phyloP scores from a whole-genome alignment of 1,139 yeast genomes.

The Wickerhamomyces sp. region DNA sequence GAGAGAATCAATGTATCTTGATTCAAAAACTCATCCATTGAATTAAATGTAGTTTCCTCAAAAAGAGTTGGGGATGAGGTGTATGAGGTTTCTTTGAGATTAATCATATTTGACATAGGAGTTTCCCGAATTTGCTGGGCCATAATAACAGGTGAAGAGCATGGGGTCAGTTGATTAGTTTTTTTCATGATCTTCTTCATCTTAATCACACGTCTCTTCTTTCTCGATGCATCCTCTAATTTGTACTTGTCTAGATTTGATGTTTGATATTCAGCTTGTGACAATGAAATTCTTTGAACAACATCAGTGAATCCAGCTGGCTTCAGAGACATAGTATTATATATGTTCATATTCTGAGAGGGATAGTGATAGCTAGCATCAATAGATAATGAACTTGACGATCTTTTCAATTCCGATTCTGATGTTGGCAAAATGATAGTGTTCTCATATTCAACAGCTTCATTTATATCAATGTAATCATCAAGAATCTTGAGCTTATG shows the following conservation, averaged over 20 bases:
- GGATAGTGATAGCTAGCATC: conserved; percentile 1
- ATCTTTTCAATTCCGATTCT: background rate
- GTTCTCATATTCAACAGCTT: background rate
- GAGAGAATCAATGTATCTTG: background rate
- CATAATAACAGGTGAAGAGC: background rate
- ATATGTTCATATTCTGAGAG: conserved; percentile 5
- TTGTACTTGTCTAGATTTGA: background rate
- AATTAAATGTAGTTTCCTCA: background rate
- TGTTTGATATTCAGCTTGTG: conserved; percentile 5
- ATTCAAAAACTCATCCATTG: background rate
- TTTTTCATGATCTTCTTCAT: conserved; percentile 5
- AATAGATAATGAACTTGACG: background rate
- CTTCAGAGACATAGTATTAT: conserved; percentile 17
- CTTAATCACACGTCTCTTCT: conserved; percentile 19
- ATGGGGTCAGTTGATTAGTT: background rate
- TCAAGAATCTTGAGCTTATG: conserved; percentile 13
- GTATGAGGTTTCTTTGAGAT: background rate
- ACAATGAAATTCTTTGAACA: conserved; percentile 13
- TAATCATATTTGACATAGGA: background rate
- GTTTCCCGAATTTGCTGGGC: background rate
- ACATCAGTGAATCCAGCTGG: conserved; percentile 15
- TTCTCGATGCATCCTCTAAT: background rate
- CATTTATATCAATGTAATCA: conserved; percentile 5
- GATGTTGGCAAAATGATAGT: background rate
- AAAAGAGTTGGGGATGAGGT: conserved; percentile 1